Evolutionary conservation across 495 filamentous ascomycete genomes (phyloP), one percentile per base, ranked within the genome.

Genomic region (Trichoderma gamsii): DNA sequence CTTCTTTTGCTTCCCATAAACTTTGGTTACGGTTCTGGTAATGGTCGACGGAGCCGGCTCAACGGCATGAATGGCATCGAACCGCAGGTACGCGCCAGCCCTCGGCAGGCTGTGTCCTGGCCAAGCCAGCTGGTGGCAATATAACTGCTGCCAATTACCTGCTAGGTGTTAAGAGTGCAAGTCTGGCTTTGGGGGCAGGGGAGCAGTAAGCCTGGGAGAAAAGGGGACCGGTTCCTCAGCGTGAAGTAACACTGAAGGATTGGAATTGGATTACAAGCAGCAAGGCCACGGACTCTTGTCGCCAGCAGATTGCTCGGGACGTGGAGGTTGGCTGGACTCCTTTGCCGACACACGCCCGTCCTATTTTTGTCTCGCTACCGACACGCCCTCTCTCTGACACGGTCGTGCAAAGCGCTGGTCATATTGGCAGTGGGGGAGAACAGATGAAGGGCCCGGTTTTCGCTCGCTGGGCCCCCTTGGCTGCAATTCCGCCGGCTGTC

Each of bases 381-480:
- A 23, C 52, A 61, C 52, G 9, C 52, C 52, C 52, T 15, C 52
- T 61, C 52, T 61, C 52, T 61, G 52, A 61, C 52, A 15, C 7
- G 25, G 52, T 61, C 52, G 52, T 32, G 52, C 52, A 32, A 61
- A 61, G n/a, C 11, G 4, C 25, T 61, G 51, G 5, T 4, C 16
- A n/a, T 13, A 61, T 23, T 61, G 23, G 52, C 23, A 8, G 25
- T 16, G 21, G 23, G 52, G 52, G 52, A 27, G 23, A 23, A 23
- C 52, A 61, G 52, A 61, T 61, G 23, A 61, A 61, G 52, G 52
- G 52, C 52, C 52, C 52, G 52, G 25, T 61, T 61, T 61, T 61
- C 15, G 52, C 49, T n/a, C 49, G 29, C 52, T n/a, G 8, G 25
- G 9, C 52, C 52, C 52, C 52, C 52, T 61, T 29, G 52, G 52